Percentiles rank a stretch among this genome's conserved stretches.
These are phyloP conservation scores for Leishmania gerbilli DNA, from an alignment of 208 protist species.

Conservation along the genomic window DNA sequence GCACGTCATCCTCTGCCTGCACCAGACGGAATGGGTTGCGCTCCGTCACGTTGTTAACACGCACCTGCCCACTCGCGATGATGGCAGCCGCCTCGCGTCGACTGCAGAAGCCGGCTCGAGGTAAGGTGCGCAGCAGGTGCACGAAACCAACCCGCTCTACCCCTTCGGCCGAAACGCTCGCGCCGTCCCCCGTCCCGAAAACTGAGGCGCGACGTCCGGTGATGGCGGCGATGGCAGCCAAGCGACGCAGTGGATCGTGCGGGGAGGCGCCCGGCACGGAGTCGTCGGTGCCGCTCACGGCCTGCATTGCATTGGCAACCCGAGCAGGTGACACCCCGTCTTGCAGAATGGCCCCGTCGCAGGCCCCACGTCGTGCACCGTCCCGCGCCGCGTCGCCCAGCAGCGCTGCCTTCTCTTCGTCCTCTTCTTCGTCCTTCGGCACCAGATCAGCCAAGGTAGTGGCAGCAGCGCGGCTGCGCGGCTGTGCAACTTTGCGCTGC, in stretches of 20 bases:
- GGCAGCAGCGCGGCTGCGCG: neutral
- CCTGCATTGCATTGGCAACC: slow-evolving; percentile 12
- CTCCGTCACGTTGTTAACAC: slow-evolving; percentile 85
- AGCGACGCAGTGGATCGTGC: slow-evolving; percentile 27
- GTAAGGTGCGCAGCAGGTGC: slow-evolving; percentile 74
- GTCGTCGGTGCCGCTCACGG: slow-evolving; percentile 13
- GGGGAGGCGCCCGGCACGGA: slow-evolving; percentile 29
- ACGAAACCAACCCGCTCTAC: slow-evolving; percentile 34
- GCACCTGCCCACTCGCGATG: slow-evolving; percentile 83
- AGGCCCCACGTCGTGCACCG: neutral
- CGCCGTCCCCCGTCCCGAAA: neutral
- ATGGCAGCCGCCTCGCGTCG: slow-evolving; percentile 71
- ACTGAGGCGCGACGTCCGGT: slow-evolving; percentile 3
- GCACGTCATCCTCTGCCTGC: slow-evolving; percentile 72
- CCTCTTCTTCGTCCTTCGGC: slow-evolving; percentile 6
- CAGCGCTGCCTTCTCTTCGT: neutral
- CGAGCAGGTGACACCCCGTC: slow-evolving; percentile 26
- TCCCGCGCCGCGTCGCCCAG: neutral
- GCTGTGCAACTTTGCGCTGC: neutral
- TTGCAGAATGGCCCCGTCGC: slow-evolving; percentile 18
- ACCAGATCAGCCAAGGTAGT: slow-evolving; percentile 53
- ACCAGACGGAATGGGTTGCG: slow-evolving; percentile 85
- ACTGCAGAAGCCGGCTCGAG: slow-evolving; percentile 81
- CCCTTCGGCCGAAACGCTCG: neutral
- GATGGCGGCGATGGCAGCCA: slow-evolving; percentile 14